Evolutionary conservation across 2,329 filamentous ascomycete species (phyloP), one percentile per base, ranked within the genome.

Genomic region (Venturia asperata): DNA sequence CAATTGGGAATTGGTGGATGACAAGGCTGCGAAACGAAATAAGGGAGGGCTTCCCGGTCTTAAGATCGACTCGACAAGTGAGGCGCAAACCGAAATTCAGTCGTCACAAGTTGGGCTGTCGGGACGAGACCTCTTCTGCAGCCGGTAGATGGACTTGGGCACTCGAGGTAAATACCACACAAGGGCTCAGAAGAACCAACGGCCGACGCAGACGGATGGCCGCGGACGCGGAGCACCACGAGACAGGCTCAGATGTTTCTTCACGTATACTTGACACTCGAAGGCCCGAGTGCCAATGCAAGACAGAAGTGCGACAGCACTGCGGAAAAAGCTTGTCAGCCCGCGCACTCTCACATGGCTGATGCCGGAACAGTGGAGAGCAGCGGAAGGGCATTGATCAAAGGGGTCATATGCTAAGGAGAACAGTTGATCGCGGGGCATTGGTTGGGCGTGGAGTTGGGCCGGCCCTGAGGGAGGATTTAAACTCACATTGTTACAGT

Each of bases 241-340:
- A 58, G 52, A 58, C 52, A 27, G 30, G 30, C 6, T 34, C 30
- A 58, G 4, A n/a, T 58, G 30, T 42, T 61, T 42, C 60, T 64
- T 55, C 49, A 64, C 49, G 30, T 58, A 34, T 45, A 64, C 37
- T 60, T 41, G 30, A 64, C 47, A 58, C 49, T 56, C 7, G 52
- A 58, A 21, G 55, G 34, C 37, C 47, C 37, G 39, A 61, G 60
- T 61, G 60, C 60, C 60, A 71, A 73, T 71, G 71, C 68, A 71
- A 72, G 72, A 72, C 67, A 67, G 64, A 67, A 71, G 71, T 72
- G 73, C 71, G 73, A 73, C 73, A 72, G 68, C 68, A 41, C 41
- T 65, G 68, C 68, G 60, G 24, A 45, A 68, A 69, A 63, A 68
- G 71, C 73, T 73, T 71, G 72, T 70, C 71, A 69, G 69, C 67